A percentile compares a stretch with the other conserved stretches of the same genome.
phyloP scores from a whole-genome alignment of 2,329 filamentous ascomycete genomes.

The Aspergillus sp. region DNA sequence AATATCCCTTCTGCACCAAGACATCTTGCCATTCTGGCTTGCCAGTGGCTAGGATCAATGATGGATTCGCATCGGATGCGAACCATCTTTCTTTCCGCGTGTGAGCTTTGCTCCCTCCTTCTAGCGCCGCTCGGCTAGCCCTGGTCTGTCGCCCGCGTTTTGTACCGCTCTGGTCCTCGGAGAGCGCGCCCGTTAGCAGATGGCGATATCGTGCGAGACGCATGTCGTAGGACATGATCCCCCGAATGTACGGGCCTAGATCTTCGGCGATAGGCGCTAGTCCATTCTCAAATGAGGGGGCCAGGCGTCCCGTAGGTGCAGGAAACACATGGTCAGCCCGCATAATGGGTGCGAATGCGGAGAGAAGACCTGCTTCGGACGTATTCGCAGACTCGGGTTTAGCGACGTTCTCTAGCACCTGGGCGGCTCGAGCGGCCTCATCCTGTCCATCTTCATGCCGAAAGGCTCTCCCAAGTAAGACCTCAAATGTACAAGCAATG shows the following conservation, averaged over 20 bases:
- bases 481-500: slow-evolving; percentile 36
- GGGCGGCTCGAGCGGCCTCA: slow-evolving; percentile 30
- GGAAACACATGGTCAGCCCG: slow-evolving; percentile 38
- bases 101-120: slow-evolving; percentile 68
- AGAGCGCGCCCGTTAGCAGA: slow-evolving; percentile 63
- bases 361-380: slow-evolving; percentile 43
- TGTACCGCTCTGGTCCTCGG: slow-evolving; percentile 53
- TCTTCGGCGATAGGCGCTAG: slow-evolving; percentile 69
- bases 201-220: slow-evolving; percentile 68
- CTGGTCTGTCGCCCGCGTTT: slow-evolving; percentile 69
- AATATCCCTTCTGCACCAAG: slow-evolving; percentile 36
- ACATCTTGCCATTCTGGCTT: slow-evolving; percentile 44
- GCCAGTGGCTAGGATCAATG: slow-evolving; percentile 67
- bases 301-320: slow-evolving; percentile 35
- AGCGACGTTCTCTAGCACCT: slow-evolving; percentile 32
- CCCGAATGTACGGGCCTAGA: slow-evolving; percentile 85
- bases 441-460: slow-evolving; percentile 19
- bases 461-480: slow-evolving; percentile 31
- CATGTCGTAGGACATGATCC: slow-evolving; percentile 76
- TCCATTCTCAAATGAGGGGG: slow-evolving; percentile 76
- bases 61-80: slow-evolving; percentile 59
- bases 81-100: slow-evolving; percentile 76
- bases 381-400: slow-evolving; percentile 25
- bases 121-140: slow-evolving; percentile 73
- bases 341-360: slow-evolving; percentile 56